Evolutionary conservation across 2,329 filamentous ascomycete species (phyloP), one percentile per base, ranked within the genome.

Genomic region (Periconia digitata): DNA sequence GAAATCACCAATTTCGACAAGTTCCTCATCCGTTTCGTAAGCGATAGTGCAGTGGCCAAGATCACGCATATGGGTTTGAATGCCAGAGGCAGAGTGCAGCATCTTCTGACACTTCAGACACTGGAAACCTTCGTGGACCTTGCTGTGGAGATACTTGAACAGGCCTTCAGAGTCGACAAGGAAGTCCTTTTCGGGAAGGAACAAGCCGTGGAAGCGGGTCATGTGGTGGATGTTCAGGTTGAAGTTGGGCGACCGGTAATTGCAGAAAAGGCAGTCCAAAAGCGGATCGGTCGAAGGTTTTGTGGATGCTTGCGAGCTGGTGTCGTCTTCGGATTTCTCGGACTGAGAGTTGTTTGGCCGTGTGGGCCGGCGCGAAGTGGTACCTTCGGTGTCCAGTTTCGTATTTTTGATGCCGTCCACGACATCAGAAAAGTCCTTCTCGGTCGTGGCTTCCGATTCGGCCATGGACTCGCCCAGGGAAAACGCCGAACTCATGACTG

Each of bases 41-140:
- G 90, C 92, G 59, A 99, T 95, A 82, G 92, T 96, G 80, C 92
- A 97, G 73, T 99, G 94, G 1, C 90, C 88, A 68, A 91, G 92
- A 70, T 99, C 94, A 38, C 90, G 86, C 94, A 99, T 99, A 70
- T 99, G 94, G 0, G 92, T 96, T 67, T 96, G 92, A 21, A 92
- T 84, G 16, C 89, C 92, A 48, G 86, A 85, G 0, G 87, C 79
- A 12, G 86, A 92, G 54, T 86, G 83, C 67, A 94, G 89, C 37
- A 86, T 72, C 71, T 94, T 95, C 67, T 89, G 86, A 69, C 94
- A 99, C 67, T 86, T 91, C 40, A 99, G 72, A 70, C 94, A 99
- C 70, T 95, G 86, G 66, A 90, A 85, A 53, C 86, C 83, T 50
- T 90, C 83, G 52, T 86, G 82, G 35, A 99, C 86, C 59, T 91